Evolutionary conservation across 148 eudicot species (phyloP).

Genomic region (Camellia granthamiana): DNA sequence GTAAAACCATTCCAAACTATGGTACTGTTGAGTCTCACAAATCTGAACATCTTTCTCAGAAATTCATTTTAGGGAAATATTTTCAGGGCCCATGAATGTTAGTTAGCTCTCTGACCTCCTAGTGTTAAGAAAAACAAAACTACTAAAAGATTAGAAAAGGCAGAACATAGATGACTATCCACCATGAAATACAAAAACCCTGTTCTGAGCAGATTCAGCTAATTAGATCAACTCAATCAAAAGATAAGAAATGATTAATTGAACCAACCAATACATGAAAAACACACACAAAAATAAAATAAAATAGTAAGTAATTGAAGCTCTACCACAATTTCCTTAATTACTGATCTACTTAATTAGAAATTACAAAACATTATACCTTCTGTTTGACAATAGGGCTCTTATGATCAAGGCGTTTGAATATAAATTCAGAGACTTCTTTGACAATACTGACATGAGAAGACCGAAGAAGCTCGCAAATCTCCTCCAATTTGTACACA

Average conservation of each 20-base stretch:
- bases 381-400: constrained; percentile 89
- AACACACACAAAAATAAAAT: too few species aligned
- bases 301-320: not conserved
- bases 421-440: constrained; percentile 72
- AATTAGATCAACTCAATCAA: not conserved
- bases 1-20: not conserved
- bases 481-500: constrained; percentile 88
- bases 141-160: not conserved
- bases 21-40: not conserved
- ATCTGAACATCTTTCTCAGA: not conserved
- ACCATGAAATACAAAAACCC: constrained; percentile 1
- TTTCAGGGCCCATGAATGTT: too few species aligned
- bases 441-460: constrained; percentile 67
- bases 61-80: not conserved
- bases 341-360: not conserved
- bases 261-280: not conserved
- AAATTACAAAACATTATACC: constrained; percentile 30
- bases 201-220: not conserved
- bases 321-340: not conserved
- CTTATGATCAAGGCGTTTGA: constrained; percentile 83
- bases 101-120: not conserved
- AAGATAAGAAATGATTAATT: not conserved
- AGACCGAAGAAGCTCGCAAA: constrained; percentile 79
- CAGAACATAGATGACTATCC: not conserved
- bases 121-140: not conserved